Evolutionary conservation across 1,284 basidiomycete species (phyloP), one percentile per base, ranked within the genome.

Genomic region (Rhodotorula mucilaginosa): DNA sequence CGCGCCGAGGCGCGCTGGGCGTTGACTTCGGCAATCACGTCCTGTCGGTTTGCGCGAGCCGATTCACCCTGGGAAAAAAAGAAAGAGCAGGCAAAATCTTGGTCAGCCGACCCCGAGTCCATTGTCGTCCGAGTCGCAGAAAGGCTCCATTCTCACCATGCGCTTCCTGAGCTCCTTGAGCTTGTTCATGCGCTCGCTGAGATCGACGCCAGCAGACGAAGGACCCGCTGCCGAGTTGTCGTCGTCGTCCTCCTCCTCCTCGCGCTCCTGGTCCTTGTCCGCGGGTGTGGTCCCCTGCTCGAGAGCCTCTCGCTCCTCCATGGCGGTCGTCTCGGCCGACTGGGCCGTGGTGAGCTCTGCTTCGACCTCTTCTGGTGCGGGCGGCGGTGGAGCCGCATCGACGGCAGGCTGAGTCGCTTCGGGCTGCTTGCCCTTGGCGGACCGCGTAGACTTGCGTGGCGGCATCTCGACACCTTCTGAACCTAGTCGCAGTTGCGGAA

Each of bases 11-110:
- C 83, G 79, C 91, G 91, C 13, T 88, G 84, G 78, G 87, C 90
- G 48, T 90, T 86, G 60, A 88, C 87, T 80, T 97, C 93, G 74
- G 90, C 88, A 23, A 95, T 84, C 31, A 97, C 84, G 15, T 92
- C 90, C 56, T 87, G 86, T 21, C 92, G 87, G 81, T 97, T 97
- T 7, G 88, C 91, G 77, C 85, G 86, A 0, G 89, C 84, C 1
- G 92, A 90, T 60, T 87, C 86, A 73, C 87, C 88, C 91, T 96
- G 78, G 67, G 48, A 26, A 26, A 26, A 26, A 21, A 5, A 2
- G 1, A 48, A 7, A 34, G 8, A 15, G 12, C 19, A 23, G 18
- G 21, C 1, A 29, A n/a, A 16, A 39, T 23, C 39, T 5, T 46
- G 18, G 10, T 15, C 10, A 6, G 26, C 18, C 13, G 52, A 23